Percentiles rank a stretch among this genome's conserved stretches.
These are phyloP conservation scores for Fusarium nurragi DNA, from an alignment of 2,329 filamentous ascomycete genomes.

Conservation along the genomic window DNA sequence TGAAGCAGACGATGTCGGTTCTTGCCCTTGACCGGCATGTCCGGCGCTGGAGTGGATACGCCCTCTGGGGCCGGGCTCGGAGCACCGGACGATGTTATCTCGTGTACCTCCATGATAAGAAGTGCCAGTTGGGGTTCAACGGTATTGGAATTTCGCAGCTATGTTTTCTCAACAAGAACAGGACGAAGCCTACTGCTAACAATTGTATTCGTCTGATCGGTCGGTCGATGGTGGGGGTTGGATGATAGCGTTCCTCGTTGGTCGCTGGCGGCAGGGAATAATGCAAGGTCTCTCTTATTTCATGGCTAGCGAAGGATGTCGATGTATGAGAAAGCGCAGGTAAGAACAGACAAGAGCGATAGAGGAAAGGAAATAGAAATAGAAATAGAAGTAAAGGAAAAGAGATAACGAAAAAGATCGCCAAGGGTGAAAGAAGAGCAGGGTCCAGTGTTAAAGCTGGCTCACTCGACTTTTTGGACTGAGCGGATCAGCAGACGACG, in stretches of 20 bases:
- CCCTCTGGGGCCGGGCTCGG: constrained; percentile 42
- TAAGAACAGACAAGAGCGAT: constrained; percentile 1
- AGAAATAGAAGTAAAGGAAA: constrained; percentile 10
- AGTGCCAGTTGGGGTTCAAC: not conserved
- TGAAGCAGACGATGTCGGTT: constrained; percentile 75
- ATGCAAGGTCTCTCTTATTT: constrained; percentile 36
- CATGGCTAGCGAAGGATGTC: constrained; percentile 32
- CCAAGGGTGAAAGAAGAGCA: constrained; percentile 18
- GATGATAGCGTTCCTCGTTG: constrained; percentile 13
- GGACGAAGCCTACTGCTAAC: not conserved
- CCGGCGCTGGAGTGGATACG: constrained; percentile 43
- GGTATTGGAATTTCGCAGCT: not conserved
- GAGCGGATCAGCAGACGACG: constrained; percentile 42
- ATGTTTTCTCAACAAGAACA: not conserved
- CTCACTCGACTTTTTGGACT: constrained; percentile 13
- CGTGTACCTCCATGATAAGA: constrained; percentile 41
- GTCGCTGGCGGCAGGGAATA: constrained; percentile 23
- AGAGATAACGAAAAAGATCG: constrained; percentile 16
- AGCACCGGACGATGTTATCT: constrained; percentile 36
- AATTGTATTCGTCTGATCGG: constrained; percentile 16
- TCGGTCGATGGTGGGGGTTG: constrained; percentile 30
- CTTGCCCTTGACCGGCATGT: constrained; percentile 64
- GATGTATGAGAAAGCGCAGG: not conserved
- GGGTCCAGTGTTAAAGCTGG: constrained; percentile 22
- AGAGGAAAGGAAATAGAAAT: constrained; percentile 1